These are phyloP conservation scores for Histomonas meleagridis DNA, from an alignment of 208 protist species.

Conservation along the genomic window DNA sequence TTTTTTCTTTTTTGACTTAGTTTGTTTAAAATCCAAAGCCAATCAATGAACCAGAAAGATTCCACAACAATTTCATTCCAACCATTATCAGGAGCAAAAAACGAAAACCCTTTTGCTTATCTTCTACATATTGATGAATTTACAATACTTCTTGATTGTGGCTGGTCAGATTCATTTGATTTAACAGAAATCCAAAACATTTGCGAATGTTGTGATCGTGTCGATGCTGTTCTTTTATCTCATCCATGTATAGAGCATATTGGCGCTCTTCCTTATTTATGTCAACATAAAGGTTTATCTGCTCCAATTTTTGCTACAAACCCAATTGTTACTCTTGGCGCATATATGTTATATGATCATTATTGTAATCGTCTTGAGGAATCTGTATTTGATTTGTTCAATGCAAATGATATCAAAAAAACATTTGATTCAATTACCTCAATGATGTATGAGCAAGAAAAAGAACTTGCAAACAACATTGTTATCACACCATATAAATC, in stretches of 20 bases:
- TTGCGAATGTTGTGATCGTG: background rate
- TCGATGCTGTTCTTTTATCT: background rate
- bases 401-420: background rate
- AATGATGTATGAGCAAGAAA: constrained; percentile 22
- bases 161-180: background rate
- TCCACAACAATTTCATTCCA: background rate
- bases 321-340: background rate
- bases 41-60: too few species aligned
- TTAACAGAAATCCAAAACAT: background rate
- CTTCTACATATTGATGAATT: constrained; percentile 20
- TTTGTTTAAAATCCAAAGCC: too few species aligned
- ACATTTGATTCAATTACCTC: background rate
- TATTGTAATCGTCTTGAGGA: background rate
- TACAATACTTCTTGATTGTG: constrained; percentile 22
- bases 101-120: background rate
- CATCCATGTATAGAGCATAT: constrained; percentile 31
- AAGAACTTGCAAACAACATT: background rate
- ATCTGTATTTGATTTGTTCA: background rate
- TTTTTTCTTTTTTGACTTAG: too few species aligned
- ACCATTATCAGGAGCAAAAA: background rate
- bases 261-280: background rate
- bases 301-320: constrained; percentile 3
- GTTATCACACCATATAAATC: constrained; percentile 1
- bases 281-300: background rate
- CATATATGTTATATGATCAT: background rate